These are phyloP conservation scores for Spirogloea muscicola DNA, from an alignment of 139 green algal species.

Conservation along the genomic window DNA sequence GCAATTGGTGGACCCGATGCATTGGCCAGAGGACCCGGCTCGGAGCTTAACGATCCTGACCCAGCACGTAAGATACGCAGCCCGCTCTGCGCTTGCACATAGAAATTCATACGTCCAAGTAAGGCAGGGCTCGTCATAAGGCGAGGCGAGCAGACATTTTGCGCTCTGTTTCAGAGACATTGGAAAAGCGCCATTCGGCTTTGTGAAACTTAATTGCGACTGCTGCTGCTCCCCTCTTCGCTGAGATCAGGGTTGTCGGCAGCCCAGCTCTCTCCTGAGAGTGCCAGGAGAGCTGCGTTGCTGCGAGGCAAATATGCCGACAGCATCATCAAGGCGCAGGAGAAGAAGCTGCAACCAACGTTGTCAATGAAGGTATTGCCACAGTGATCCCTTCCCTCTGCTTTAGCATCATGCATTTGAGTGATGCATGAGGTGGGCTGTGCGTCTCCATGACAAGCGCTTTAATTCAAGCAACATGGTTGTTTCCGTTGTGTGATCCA, in stretches of 20 bases:
- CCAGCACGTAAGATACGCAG: no score
- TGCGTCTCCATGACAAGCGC: neutral
- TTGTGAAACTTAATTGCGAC: neutral
- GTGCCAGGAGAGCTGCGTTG: constrained; percentile 9
- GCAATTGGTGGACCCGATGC: no score
- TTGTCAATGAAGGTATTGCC: no score
- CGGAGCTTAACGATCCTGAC: no score
- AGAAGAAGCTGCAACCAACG: no score
- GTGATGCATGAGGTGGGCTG: neutral
- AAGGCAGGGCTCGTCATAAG: neutral
- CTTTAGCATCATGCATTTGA: constrained; percentile 3
- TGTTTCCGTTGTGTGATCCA: neutral
- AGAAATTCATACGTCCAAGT: neutral
- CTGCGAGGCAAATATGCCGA: constrained; percentile 26
- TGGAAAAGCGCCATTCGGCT: neutral
- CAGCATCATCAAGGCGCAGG: constrained; percentile 20
- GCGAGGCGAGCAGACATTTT: neutral
- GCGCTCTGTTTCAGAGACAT: neutral
- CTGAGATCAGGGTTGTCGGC: neutral
- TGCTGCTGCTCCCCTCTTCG: neutral
- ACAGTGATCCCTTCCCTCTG: no score
- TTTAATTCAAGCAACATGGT: neutral
- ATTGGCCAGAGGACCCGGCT: no score
- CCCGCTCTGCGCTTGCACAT: no score
- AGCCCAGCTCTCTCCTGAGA: neutral